Evolutionary conservation across 2,329 filamentous ascomycete genomes (phyloP), one percentile per base, ranked within the genome.

Genomic region (Fusarium oligoseptatum): DNA sequence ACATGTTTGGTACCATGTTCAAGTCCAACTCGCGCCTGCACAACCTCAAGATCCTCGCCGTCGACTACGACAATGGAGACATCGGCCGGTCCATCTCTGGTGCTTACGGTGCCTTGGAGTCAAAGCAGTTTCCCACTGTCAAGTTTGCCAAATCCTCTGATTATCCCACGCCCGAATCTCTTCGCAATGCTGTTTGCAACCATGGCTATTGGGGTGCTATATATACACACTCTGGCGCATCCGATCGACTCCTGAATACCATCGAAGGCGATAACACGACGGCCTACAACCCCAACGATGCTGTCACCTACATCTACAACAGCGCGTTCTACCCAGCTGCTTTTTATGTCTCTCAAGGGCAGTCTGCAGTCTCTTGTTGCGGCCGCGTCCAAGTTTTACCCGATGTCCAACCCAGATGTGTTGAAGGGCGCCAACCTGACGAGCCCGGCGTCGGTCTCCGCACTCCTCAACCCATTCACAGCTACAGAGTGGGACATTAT

Each of bases 201-300:
- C 71, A 71, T 2, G 70, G 76, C 29, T 82, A 82, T 65, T 85
- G 83, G 83, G 83, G 70, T 8, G 82, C 80, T 4, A 65, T 84
- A 15, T 81, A 82, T 34, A 74, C 76, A 29, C 66, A 74, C 17
- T 34, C 69, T 6, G 80, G 79, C 2, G 80, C 82, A 2, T 81
- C 82, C 2, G 48, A 63, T 14, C 76, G 78, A 41, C 72, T 83
- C n/a, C 65, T 76, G 17, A 57, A 63, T 12, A 80, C 79, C n/a
- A 36, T 84, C 11, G 78, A 77, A 50, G 72, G 72, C 1, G 57
- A 63, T 2, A 62, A 73, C 9, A 67, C 66, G 12, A 68, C 67
- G 2, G 15, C 39, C 4, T 84, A 84, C 74, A 74, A 84, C 65
- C 52, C 79, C 11, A 74, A 70, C 52, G 75, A 81, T 37, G 74